phyloP scores from a whole-genome alignment of 495 filamentous ascomycete genomes.

The Lasiosphaeria ovina region DNA sequence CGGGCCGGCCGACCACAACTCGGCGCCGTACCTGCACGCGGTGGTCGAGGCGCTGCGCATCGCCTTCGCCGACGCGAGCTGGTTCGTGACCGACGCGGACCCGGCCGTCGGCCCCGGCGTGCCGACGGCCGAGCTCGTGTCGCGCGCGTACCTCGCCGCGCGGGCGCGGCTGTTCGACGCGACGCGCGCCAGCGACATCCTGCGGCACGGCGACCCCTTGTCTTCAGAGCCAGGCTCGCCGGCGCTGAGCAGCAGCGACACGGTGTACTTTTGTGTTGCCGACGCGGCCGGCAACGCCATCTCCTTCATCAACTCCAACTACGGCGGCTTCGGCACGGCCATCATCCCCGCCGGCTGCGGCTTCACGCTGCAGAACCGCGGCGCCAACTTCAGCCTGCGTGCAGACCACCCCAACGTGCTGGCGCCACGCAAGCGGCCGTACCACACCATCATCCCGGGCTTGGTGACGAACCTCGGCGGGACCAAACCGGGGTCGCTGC shows the following conservation, averaged over 20 bases:
- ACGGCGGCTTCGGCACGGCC: constrained; percentile 81
- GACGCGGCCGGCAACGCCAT: constrained; percentile 84
- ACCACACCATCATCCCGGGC: constrained; percentile 96
- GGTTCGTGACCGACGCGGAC: constrained; percentile 86
- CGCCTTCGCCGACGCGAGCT: constrained; percentile 84
- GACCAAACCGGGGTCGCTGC: constrained; percentile 50
- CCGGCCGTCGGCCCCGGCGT: constrained; percentile 48
- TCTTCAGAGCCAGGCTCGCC: too few relatives aligned
- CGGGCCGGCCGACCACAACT: constrained; percentile 68
- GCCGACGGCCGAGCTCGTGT: constrained; percentile 63
- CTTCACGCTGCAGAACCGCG: constrained; percentile 95
- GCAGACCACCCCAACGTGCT: constrained; percentile 71
- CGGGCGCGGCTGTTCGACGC: constrained; percentile 43
- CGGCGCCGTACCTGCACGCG: constrained; percentile 71
- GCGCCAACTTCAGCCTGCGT: constrained; percentile 72
- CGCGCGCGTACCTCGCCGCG: constrained; percentile 38
- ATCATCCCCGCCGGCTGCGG: constrained; percentile 83
- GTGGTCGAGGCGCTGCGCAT: constrained; percentile 88
- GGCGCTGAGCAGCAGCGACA: constrained; percentile 71
- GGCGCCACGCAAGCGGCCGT: constrained; percentile 82
- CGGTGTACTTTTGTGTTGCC: constrained; percentile 87
- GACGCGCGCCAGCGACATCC: constrained; percentile 18
- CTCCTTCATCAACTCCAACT: constrained; percentile 96
- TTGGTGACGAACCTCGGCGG: constrained; percentile 77
- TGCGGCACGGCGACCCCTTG: constrained; percentile 60